phyloP scores from a whole-genome alignment of 306 rosid genomes.

The Arachis stenosperma region DNA sequence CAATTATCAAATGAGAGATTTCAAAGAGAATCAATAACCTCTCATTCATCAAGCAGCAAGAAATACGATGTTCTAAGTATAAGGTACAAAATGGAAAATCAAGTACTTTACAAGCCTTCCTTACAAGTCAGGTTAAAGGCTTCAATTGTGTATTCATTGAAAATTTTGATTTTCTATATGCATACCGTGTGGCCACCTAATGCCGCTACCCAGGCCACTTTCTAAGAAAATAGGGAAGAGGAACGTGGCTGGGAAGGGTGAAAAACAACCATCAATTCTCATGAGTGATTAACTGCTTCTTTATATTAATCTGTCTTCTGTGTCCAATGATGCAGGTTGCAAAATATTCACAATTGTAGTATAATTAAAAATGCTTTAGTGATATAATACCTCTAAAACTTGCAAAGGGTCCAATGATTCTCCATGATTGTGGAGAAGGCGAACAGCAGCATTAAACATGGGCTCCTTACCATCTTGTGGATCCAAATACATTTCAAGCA shows the following conservation, averaged over 20 bases:
- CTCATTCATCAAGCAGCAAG: background rate
- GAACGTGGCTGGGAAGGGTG: background rate
- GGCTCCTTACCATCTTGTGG: conserved; percentile 99
- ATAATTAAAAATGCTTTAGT: conserved; percentile 24
- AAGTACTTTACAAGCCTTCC: background rate
- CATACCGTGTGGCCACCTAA: background rate
- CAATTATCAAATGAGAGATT: too few relatives aligned
- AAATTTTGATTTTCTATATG: conserved; percentile 5
- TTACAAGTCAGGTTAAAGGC: background rate
- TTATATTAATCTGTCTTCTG: background rate
- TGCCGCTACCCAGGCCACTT: background rate
- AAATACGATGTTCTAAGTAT: background rate
- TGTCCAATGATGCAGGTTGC: background rate
- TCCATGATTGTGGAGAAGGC: conserved; percentile 98
- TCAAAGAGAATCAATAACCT: too few relatives aligned
- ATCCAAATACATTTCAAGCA: conserved; percentile 98
- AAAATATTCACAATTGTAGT: conserved; percentile 15
- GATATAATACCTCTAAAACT: conserved; percentile 79
- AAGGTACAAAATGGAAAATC: background rate
- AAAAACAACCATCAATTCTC: background rate
- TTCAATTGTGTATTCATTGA: background rate
- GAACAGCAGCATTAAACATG: conserved; percentile 98
- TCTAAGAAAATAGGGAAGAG: background rate
- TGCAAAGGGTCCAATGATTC: conserved; percentile 94
- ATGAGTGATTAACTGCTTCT: background rate